Percentiles rank a stretch among this genome's conserved stretches.
Conservation (phyloP, 257 asterid genomes). For the Solanum raphanifolium region DNA sequence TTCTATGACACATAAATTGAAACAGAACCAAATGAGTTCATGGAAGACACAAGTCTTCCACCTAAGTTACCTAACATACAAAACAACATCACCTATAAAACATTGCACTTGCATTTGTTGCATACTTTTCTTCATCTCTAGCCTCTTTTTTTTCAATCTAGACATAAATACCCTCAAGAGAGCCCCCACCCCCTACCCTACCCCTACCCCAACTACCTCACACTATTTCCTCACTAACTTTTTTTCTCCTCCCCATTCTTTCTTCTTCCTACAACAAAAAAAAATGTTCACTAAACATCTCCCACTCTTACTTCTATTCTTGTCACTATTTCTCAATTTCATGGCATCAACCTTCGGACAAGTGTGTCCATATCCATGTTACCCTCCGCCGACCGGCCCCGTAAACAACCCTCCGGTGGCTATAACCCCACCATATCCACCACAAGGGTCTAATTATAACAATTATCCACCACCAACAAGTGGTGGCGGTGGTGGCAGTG, state of each 20-base stretch:
- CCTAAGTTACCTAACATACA: background rate
- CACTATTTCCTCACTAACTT: background rate
- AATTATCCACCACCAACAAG: slow-evolving; percentile 22
- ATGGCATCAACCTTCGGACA: slow-evolving; percentile 31
- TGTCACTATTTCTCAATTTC: slow-evolving; percentile 25
- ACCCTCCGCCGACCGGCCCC: slow-evolving; percentile 73
- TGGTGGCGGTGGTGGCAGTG: background rate
- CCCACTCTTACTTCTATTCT: slow-evolving; percentile 9
- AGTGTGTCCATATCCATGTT: slow-evolving; percentile 86
- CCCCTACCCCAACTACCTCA: background rate
- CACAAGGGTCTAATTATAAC: background rate
- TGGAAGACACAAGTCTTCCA: background rate
- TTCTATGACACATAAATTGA: background rate
- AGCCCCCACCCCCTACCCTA: background rate
- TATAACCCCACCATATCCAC: slow-evolving; percentile 38
- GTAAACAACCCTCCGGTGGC: slow-evolving; percentile 41
- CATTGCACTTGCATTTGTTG: background rate
- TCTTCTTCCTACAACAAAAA: background rate
- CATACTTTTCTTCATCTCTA: background rate
- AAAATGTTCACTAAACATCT: slow-evolving; percentile 16
- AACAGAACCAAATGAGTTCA: background rate
- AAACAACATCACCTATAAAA: background rate
- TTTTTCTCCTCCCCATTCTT: background rate
- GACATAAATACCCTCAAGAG: background rate
- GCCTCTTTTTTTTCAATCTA: background rate